Evolutionary conservation across 257 asterid species (phyloP).

Genomic region (Solanum pennellii): DNA sequence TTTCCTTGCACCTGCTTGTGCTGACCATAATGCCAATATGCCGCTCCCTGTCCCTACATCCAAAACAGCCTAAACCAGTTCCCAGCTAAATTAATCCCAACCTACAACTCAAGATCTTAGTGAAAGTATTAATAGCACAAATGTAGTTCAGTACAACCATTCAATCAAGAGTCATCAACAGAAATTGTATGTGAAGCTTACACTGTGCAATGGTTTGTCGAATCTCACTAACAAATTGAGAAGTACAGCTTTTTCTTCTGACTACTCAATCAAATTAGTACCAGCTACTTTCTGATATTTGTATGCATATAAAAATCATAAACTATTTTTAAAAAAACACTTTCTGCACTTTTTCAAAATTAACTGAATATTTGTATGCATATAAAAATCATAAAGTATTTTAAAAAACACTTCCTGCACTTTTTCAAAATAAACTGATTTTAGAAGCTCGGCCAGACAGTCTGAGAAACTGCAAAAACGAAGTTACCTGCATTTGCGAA

Average conservation of each 20-base stretch:
- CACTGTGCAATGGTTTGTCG: neutral
- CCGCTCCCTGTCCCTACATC: slow-evolving; percentile 99
- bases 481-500: neutral
- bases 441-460: neutral
- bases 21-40: slow-evolving; percentile 96
- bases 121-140: neutral
- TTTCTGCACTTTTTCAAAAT: neutral
- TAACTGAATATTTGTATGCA: neutral
- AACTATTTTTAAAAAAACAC: neutral
- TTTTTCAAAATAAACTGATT: neutral
- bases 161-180: neutral
- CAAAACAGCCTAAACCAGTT: slow-evolving; percentile 47
- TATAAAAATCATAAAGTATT: neutral
- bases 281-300: neutral
- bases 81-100: slow-evolving; percentile 18
- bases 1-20: slow-evolving; percentile 97
- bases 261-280: neutral
- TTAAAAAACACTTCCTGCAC: neutral
- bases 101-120: neutral
- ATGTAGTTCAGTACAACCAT: neutral
- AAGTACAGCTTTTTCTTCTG: neutral
- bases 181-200: neutral
- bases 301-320: neutral
- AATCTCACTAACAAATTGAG: neutral
- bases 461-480: neutral